phyloP scores from a whole-genome alignment of 2,329 filamentous ascomycete genomes.

The Colletotrichum spaethianum region DNA sequence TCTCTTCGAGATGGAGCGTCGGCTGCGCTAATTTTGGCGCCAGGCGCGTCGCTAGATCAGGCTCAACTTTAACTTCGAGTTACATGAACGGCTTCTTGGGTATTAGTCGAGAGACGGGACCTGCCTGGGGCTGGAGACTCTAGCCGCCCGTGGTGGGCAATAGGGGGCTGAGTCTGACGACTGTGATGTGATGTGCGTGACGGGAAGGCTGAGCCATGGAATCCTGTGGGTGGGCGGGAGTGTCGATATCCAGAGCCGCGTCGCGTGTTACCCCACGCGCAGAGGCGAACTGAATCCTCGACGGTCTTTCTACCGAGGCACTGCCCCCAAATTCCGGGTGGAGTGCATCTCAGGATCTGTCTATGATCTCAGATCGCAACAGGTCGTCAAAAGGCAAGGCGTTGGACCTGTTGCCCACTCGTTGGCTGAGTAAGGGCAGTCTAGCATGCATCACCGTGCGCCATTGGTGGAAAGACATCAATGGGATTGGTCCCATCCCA shows the following conservation, averaged over 20 bases:
- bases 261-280: constrained; percentile 37
- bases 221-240: constrained; percentile 31
- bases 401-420: neutral
- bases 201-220: constrained; percentile 38
- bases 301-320: constrained; percentile 9
- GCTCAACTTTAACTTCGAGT: neutral
- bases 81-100: neutral
- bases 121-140: constrained; percentile 9
- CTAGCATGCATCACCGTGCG: neutral
- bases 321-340: constrained; percentile 31
- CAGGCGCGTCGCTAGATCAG: constrained; percentile 17
- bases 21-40: constrained; percentile 40
- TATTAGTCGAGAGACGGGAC: constrained; percentile 1
- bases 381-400: neutral
- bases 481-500: constrained; percentile 18
- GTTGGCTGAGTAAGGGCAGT: constrained; percentile 21
- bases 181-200: constrained; percentile 36
- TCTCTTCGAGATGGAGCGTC: neutral
- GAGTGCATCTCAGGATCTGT: constrained; percentile 24
- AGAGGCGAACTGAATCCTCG: constrained; percentile 29
- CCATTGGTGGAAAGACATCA: constrained; percentile 35
- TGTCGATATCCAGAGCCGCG: constrained; percentile 42
- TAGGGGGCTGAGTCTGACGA: constrained; percentile 39
- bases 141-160: constrained; percentile 30
- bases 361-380: constrained; percentile 8